phyloP scores from a whole-genome alignment of 1,139 yeast genomes.

The Blastobotrys capitulatus region DNA sequence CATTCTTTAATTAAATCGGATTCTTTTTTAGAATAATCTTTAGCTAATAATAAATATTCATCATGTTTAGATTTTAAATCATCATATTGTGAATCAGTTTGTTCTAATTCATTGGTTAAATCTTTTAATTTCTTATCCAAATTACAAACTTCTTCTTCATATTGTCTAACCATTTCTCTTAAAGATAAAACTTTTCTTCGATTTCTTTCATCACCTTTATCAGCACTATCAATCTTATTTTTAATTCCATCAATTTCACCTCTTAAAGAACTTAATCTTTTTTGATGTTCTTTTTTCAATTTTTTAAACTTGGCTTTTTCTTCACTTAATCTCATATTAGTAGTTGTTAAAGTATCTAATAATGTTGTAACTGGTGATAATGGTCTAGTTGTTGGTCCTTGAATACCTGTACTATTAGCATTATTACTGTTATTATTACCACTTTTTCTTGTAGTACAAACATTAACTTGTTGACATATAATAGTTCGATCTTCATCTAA shows the following conservation, averaged over 20 bases:
- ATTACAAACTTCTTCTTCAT: constrained; percentile 29
- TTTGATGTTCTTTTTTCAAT: constrained; percentile 32
- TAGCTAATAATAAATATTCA: background rate
- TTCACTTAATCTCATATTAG: constrained; percentile 31
- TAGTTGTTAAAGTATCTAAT: constrained; percentile 33
- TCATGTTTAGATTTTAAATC: constrained; percentile 2
- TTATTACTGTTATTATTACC: background rate
- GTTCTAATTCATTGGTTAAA: constrained; percentile 15
- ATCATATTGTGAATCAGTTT: background rate
- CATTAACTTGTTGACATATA: constrained; percentile 17
- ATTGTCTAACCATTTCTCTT: constrained; percentile 30
- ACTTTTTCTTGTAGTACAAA: constrained; percentile 21
- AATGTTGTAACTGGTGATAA: constrained; percentile 35
- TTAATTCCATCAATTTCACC: constrained; percentile 32
- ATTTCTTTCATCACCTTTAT: constrained; percentile 33
- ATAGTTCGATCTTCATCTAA: constrained; percentile 12
- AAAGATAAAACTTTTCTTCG: constrained; percentile 31
- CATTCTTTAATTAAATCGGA: constrained; percentile 20
- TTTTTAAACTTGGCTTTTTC: constrained; percentile 32
- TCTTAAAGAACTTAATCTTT: constrained; percentile 30
- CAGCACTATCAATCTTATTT: constrained; percentile 30
- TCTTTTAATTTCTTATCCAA: constrained; percentile 15
- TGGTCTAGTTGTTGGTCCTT: constrained; percentile 23
- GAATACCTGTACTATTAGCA: background rate
- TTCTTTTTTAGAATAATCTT: constrained; percentile 13